These are phyloP conservation scores for Colletotrichum abscissum DNA, from an alignment of 2,329 filamentous ascomycete species.

Conservation along the genomic window DNA sequence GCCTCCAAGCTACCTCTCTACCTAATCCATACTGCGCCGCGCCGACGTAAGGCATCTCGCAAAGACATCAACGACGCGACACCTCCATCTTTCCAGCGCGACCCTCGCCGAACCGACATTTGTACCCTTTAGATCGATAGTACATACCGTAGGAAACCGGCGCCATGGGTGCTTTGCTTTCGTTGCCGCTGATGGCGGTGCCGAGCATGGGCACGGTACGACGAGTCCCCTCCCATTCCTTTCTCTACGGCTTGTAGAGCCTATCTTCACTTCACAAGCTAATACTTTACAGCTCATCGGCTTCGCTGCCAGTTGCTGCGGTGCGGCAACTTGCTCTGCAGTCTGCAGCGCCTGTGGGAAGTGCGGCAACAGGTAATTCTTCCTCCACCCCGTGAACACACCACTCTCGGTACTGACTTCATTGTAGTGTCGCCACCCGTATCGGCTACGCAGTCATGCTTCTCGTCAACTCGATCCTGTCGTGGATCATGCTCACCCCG, in stretches of 20 bases:
- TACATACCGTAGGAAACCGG: background rate
- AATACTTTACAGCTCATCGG: conserved; percentile 71
- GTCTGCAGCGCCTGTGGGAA: conserved; percentile 96
- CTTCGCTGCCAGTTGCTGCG: conserved; percentile 90
- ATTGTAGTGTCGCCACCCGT: conserved; percentile 86
- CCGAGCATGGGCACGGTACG: conserved; percentile 88
- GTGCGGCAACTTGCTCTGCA: conserved; percentile 95
- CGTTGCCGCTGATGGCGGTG: conserved; percentile 87
- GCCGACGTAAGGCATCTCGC: background rate
- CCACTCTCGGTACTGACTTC: conserved; percentile 28
- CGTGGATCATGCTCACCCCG: conserved; percentile 99
- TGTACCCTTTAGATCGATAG: background rate
- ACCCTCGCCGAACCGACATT: background rate
- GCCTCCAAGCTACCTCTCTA: background rate
- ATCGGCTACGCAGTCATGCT: conserved; percentile 96
- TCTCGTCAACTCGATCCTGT: conserved; percentile 94
- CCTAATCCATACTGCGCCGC: background rate
- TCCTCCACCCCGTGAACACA: background rate
- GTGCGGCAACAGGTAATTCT: conserved; percentile 88
- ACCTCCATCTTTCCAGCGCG: background rate
- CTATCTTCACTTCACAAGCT: background rate
- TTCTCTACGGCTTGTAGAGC: background rate
- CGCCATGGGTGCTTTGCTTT: conserved; percentile 89
- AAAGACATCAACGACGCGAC: background rate
- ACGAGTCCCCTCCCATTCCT: conserved; percentile 38